phyloP scores from a whole-genome alignment of 495 filamentous ascomycete species.

The Elasticomyces elasticus region DNA sequence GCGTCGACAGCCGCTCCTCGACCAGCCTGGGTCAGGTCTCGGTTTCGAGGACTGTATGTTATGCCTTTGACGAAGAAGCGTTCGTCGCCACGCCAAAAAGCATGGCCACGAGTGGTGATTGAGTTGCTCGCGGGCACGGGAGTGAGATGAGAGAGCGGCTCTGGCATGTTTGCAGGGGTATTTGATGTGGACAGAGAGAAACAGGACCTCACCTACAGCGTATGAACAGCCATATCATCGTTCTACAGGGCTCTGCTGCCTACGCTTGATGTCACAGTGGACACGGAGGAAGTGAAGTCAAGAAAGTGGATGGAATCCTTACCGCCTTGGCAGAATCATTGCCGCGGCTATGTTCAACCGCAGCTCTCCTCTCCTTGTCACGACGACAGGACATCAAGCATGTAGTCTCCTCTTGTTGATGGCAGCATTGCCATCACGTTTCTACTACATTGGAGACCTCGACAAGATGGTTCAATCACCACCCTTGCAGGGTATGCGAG shows the following conservation, averaged over 20 bases:
- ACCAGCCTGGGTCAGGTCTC: not conserved
- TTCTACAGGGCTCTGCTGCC: not conserved
- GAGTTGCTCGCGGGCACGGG: not conserved
- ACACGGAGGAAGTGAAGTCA: not conserved
- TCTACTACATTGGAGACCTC: not conserved
- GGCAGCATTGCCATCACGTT: constrained; percentile 11
- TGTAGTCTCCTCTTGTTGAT: constrained; percentile 3
- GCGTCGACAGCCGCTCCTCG: not conserved
- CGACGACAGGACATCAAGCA: not conserved
- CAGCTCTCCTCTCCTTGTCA: constrained; percentile 1
- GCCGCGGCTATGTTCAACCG: constrained; percentile 5
- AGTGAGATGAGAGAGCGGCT: not conserved
- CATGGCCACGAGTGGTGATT: constrained; percentile 4
- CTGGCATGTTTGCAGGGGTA: not conserved
- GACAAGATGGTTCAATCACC: constrained; percentile 30
- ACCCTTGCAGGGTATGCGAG: constrained; percentile 65
- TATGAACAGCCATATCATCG: too few relatives aligned
- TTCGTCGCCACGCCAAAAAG: constrained; percentile 2
- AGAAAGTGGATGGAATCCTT: not conserved
- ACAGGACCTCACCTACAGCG: too few relatives aligned
- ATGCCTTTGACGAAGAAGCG: constrained; percentile 15
- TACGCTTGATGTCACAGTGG: not conserved
- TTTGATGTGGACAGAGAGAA: not conserved
- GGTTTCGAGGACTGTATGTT: not conserved
- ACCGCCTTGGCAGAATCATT: not conserved